These are phyloP conservation scores for Sphagnum tenellum DNA, from an alignment of 225 moss, liverwort and hornwort species.

Conservation along the genomic window DNA sequence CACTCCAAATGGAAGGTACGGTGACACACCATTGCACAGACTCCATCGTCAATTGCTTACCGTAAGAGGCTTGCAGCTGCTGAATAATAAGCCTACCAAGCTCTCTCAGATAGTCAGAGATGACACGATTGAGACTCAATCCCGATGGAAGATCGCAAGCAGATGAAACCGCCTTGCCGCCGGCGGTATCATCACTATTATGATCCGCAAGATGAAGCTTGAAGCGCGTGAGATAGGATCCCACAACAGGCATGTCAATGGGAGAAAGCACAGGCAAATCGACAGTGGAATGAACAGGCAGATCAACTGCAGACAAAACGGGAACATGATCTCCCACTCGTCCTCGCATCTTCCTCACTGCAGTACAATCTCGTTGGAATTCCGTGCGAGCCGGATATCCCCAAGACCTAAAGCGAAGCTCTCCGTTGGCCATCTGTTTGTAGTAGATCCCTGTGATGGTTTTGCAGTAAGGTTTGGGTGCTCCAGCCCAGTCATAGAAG, in stretches of 20 bases:
- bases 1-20: slow-evolving; percentile 47
- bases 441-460: slow-evolving; percentile 32
- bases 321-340: too few species aligned
- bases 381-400: slow-evolving; percentile 37
- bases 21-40: slow-evolving; percentile 57
- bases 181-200: slow-evolving; percentile 1
- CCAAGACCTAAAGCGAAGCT: slow-evolving; percentile 25
- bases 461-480: slow-evolving; percentile 23
- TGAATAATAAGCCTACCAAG: slow-evolving; percentile 20
- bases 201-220: slow-evolving; percentile 41
- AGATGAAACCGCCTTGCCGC: slow-evolving; percentile 1
- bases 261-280: too few species aligned
- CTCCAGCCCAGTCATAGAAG: slow-evolving; percentile 9
- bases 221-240: slow-evolving; percentile 24
- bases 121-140: slow-evolving; percentile 11
- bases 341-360: background rate
- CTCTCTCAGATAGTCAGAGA: slow-evolving; percentile 44
- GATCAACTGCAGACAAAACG: too few species aligned
- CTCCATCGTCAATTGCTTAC: slow-evolving; percentile 8
- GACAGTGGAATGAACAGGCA: too few species aligned
- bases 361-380: slow-evolving; percentile 5
- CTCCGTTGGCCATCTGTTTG: slow-evolving; percentile 7
- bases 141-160: slow-evolving; percentile 21
- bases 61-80: slow-evolving; percentile 8
- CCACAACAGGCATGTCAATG: slow-evolving; percentile 2